Conservation (phyloP, 2,329 filamentous ascomycete genomes). For the Fusarium sp. region DNA sequence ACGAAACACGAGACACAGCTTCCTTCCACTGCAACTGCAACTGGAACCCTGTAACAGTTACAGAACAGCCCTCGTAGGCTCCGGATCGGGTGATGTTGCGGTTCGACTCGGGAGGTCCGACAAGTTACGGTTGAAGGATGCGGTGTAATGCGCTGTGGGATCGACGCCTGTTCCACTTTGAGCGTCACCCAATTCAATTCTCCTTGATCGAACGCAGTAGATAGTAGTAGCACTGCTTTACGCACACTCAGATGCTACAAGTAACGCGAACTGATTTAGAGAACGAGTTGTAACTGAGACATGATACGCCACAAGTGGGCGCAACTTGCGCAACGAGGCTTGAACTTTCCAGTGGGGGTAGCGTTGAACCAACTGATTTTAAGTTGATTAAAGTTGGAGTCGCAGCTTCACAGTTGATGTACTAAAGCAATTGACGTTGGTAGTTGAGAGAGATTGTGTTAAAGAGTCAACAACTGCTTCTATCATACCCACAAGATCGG, state of each 20-base stretch:
- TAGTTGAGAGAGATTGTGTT: neutral
- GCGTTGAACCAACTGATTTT: neutral
- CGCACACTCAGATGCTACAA: conserved; percentile 2
- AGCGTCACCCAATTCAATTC: conserved; percentile 24
- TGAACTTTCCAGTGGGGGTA: conserved; percentile 12
- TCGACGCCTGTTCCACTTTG: conserved; percentile 39
- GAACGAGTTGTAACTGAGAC: conserved; percentile 50
- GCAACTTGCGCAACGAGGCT: conserved; percentile 19
- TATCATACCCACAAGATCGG: conserved; percentile 21
- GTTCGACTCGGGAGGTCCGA: conserved; percentile 32
- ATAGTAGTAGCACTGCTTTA: conserved; percentile 10
- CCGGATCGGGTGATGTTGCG: conserved; percentile 36
- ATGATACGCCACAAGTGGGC: conserved; percentile 50
- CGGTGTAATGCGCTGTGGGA: conserved; percentile 41
- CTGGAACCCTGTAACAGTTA: conserved; percentile 13
- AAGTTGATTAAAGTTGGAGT: neutral
- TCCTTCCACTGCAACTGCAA: conserved; percentile 10
- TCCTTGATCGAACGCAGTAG: conserved; percentile 14
- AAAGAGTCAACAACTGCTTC: conserved; percentile 13
- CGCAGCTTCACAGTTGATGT: neutral
- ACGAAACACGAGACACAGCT: conserved; percentile 27
- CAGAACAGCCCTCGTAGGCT: conserved; percentile 31
- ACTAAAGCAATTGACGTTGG: conserved; percentile 1
- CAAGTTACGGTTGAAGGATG: conserved; percentile 33
- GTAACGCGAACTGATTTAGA: conserved; percentile 35